Percentiles rank a stretch among this genome's conserved stretches.
These are phyloP conservation scores for Hyphopichia fennica DNA, from an alignment of 1,139 yeast species.

Conservation along the genomic window DNA sequence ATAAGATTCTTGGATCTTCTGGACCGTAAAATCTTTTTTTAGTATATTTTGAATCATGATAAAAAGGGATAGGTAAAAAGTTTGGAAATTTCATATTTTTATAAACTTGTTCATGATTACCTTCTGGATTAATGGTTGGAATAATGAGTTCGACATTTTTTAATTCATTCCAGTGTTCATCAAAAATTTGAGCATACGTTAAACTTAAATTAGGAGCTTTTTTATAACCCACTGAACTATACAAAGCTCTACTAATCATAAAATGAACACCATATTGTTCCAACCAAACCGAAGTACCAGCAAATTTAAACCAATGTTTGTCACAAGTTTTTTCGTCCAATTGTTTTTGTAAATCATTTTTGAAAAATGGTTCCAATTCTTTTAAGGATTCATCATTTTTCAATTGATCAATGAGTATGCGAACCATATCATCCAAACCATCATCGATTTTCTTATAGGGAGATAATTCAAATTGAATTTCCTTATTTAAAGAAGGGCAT, in stretches of 20 bases:
- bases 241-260: conserved; percentile 35
- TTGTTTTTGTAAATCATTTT: conserved; percentile 23
- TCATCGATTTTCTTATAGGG: conserved; percentile 9
- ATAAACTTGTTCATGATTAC: conserved; percentile 6
- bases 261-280: conserved; percentile 41
- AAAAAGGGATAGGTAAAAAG: conserved; percentile 29
- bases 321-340: conserved; percentile 22
- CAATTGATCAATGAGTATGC: conserved; percentile 14
- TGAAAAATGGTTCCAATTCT: conserved; percentile 25
- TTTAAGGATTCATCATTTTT: conserved; percentile 16
- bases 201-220: conserved; percentile 34
- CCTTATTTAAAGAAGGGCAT: conserved; percentile 1
- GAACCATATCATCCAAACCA: conserved; percentile 12
- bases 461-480: conserved; percentile 10
- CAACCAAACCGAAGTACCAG: conserved; percentile 43
- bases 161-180: conserved; percentile 40
- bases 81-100: conserved; percentile 21
- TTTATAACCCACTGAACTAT: conserved; percentile 28
- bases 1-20: conserved; percentile 47
- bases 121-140: conserved; percentile 22
- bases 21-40: conserved; percentile 37
- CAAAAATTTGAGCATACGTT: conserved; percentile 37
- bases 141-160: conserved; percentile 29
- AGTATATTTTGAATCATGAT: conserved; percentile 24
- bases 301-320: conserved; percentile 36